Percentiles rank a stretch among this genome's conserved stretches.
These are phyloP conservation scores for Casaregolazyma suthepensis DNA, from an alignment of 1,139 yeast species.

Conservation along the genomic window DNA sequence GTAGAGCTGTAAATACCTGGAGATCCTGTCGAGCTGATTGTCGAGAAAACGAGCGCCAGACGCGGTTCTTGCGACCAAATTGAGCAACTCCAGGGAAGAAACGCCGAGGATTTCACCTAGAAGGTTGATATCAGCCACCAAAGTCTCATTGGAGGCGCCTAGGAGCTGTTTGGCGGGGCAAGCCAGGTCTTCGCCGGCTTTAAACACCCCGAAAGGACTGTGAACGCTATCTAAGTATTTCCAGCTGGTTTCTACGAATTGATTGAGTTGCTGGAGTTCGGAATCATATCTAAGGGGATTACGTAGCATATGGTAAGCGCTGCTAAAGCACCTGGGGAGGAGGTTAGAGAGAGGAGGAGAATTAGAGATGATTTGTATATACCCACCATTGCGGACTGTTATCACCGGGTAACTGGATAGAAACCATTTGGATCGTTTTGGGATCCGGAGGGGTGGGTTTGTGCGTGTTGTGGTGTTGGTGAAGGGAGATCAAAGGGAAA, in stretches of 20 bases:
- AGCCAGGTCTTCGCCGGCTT: not conserved
- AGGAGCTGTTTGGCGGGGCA: not conserved
- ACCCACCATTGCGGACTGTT: not conserved
- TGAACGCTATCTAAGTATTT: not conserved
- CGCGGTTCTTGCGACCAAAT: not conserved
- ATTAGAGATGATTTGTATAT: not conserved
- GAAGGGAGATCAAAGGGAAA: not conserved
- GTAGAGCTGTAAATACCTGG: not conserved
- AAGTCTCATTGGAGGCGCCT: slow-evolving; percentile 14
- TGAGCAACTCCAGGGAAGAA: not conserved
- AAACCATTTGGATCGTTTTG: not conserved
- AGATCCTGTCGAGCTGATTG: slow-evolving; percentile 1
- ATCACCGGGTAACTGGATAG: not conserved
- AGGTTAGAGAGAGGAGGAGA: not conserved
- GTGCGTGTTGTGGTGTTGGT: not conserved
- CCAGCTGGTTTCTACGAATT: not conserved
- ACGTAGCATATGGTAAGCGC: not conserved
- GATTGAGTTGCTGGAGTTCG: not conserved
- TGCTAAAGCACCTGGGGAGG: not conserved
- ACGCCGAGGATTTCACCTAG: not conserved
- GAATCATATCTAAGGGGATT: not conserved
- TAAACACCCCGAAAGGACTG: not conserved
- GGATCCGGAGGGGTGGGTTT: not conserved
- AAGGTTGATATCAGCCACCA: not conserved
- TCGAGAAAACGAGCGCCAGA: slow-evolving; percentile 2